These are phyloP conservation scores for Solanum chiquidenum DNA, from an alignment of 257 asterid species.

Conservation along the genomic window DNA sequence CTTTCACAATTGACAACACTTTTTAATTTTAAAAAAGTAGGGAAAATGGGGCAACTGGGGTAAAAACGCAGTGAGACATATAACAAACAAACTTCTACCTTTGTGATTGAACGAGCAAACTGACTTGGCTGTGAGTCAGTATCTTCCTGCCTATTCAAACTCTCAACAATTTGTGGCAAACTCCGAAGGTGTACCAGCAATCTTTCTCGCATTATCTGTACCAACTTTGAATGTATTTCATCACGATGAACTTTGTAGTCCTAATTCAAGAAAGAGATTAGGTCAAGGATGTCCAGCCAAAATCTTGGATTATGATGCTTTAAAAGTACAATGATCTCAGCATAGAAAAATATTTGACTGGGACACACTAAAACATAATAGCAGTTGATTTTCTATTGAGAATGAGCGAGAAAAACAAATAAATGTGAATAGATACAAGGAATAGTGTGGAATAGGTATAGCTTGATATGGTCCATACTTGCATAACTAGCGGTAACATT, in stretches of 20 bases:
- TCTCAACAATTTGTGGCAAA: slow-evolving; percentile 83
- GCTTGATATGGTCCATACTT: neutral
- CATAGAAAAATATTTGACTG: neutral
- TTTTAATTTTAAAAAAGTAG: neutral
- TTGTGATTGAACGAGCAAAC: slow-evolving; percentile 78
- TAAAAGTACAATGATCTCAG: neutral
- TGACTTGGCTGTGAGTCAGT: slow-evolving; percentile 87
- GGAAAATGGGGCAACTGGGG: neutral
- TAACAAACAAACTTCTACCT: slow-evolving; percentile 33
- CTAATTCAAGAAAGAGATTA: slow-evolving; percentile 16
- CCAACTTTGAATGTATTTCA: slow-evolving; percentile 94
- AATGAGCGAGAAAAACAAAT: neutral
- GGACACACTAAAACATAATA: neutral
- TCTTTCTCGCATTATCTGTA: slow-evolving; percentile 97
- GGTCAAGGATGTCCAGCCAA: neutral
- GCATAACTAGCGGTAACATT: neutral
- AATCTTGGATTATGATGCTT: neutral
- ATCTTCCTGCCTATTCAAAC: slow-evolving; percentile 79
- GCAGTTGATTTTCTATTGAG: neutral
- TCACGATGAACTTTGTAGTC: slow-evolving; percentile 90
- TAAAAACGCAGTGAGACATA: neutral
- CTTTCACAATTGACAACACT: neutral
- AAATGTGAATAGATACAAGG: neutral
- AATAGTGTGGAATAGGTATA: neutral
- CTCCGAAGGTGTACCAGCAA: slow-evolving; percentile 76